Evolutionary conservation across 2,329 filamentous ascomycete species (phyloP).

Genomic region (Penicillium sp.): DNA sequence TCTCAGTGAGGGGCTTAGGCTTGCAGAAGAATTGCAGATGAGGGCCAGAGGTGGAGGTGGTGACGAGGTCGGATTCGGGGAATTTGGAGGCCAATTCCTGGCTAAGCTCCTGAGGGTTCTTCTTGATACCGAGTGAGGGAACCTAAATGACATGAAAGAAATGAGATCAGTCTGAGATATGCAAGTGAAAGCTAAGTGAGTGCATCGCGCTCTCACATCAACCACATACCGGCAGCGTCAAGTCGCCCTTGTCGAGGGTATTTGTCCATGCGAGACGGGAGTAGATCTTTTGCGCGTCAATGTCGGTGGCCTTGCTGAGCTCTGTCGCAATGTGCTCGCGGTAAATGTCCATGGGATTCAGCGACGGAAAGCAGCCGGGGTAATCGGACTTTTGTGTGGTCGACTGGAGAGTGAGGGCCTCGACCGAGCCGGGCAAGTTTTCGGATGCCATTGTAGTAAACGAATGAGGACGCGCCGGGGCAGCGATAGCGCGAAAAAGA

Average conservation of each 20-base stretch:
- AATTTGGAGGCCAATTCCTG: conserved; percentile 54
- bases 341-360: conserved; percentile 47
- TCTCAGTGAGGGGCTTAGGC: conserved; percentile 50
- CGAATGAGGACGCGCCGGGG: conserved; percentile 12
- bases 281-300: conserved; percentile 40
- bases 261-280: conserved; percentile 42
- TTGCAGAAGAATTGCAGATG: conserved; percentile 65
- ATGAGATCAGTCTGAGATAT: conserved; percentile 10
- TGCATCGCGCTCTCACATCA: not conserved
- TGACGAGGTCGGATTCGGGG: conserved; percentile 54
- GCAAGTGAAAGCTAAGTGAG: not conserved
- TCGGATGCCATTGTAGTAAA: conserved; percentile 33
- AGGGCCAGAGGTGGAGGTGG: conserved; percentile 52
- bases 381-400: conserved; percentile 38
- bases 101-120: conserved; percentile 54
- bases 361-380: conserved; percentile 39
- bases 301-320: conserved; percentile 34
- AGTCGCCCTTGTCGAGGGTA: conserved; percentile 45
- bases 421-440: conserved; percentile 33
- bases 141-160: conserved; percentile 24
- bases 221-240: conserved; percentile 39
- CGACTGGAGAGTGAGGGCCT: conserved; percentile 39
- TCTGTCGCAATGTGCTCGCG: conserved; percentile 44
- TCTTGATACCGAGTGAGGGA: conserved; percentile 47
- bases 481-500: conserved; percentile 9